phyloP scores from a whole-genome alignment of 2,329 filamentous ascomycete species.

The Phaeomoniella chlamydospora region DNA sequence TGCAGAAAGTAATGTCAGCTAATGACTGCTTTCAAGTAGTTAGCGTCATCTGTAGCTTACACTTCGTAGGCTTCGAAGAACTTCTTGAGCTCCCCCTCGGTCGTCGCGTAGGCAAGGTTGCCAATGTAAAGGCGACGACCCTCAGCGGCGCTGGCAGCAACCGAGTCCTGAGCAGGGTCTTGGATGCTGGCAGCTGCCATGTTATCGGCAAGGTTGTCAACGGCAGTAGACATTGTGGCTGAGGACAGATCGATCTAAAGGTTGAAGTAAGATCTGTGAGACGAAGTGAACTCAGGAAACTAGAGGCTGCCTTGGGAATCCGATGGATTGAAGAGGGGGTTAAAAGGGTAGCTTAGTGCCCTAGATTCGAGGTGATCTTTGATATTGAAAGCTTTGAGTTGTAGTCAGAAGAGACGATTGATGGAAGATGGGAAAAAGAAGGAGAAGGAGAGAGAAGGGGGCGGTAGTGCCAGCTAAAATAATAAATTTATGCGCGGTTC shows the following conservation, averaged over 20 bases:
- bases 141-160: conserved; percentile 93
- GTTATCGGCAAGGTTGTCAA: conserved; percentile 55
- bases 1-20: conserved; percentile 32
- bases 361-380: conserved; percentile 43
- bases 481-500: conserved; percentile 5
- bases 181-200: conserved; percentile 52
- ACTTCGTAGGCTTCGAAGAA: conserved; percentile 99
- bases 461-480: conserved; percentile 8
- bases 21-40: conserved; percentile 3
- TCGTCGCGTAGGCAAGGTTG: conserved; percentile 99
- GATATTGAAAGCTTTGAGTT: conserved; percentile 12
- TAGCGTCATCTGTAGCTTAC: conserved; percentile 45
- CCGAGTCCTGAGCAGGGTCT: conserved; percentile 67
- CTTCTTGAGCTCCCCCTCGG: conserved; percentile 98
- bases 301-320: conserved; percentile 26
- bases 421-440: conserved; percentile 9
- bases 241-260: conserved; percentile 30
- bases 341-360: conserved; percentile 77
- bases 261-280: conserved; percentile 20
- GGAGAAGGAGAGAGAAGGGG: conserved; percentile 6
- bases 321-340: conserved; percentile 45
- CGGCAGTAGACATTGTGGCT: conserved; percentile 64
- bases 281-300: conserved; percentile 53
- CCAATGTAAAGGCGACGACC: conserved; percentile 98
- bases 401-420: conserved; percentile 11